Evolutionary conservation across 148 eudicot species (phyloP).

Genomic region (Vaccinium corymbosum): DNA sequence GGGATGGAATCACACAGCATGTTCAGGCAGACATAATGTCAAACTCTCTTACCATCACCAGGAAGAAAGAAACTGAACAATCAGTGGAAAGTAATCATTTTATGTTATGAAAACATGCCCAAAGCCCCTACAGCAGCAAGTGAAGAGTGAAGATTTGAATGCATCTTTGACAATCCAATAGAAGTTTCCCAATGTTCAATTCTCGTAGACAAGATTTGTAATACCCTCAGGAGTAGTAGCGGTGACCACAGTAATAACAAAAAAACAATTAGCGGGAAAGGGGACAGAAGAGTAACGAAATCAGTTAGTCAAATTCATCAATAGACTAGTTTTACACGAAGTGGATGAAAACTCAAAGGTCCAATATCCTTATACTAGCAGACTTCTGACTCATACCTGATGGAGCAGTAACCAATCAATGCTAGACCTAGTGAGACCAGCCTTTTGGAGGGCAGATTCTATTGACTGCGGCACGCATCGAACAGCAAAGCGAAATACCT

Average conservation of each 20-base stretch:
- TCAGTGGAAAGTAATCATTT: not conserved
- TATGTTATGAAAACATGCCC: not conserved
- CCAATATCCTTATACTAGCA: not conserved
- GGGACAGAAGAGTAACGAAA: not conserved
- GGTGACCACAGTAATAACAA: not conserved
- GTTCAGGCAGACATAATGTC: not conserved
- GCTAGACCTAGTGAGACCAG: slow-evolving; percentile 61
- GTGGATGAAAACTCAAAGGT: not conserved
- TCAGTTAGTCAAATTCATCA: not conserved
- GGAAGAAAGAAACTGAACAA: not conserved
- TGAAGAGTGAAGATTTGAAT: not conserved
- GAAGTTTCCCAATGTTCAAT: not conserved
- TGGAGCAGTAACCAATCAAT: slow-evolving; percentile 93
- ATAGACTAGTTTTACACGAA: not conserved
- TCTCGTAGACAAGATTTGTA: not conserved
- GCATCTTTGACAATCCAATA: not conserved
- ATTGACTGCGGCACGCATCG: slow-evolving; percentile 79
- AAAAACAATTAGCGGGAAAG: not conserved
- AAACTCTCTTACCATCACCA: slow-evolving; percentile 4
- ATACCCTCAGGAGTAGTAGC: not conserved
- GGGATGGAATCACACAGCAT: not conserved
- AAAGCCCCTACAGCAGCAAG: not conserved
- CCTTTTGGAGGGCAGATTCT: slow-evolving; percentile 65
- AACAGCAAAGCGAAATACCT: slow-evolving; percentile 86
- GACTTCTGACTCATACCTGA: slow-evolving; percentile 52